Conservation (phyloP, 768 basidiomycete species). For the Lepiota venenata region DNA sequence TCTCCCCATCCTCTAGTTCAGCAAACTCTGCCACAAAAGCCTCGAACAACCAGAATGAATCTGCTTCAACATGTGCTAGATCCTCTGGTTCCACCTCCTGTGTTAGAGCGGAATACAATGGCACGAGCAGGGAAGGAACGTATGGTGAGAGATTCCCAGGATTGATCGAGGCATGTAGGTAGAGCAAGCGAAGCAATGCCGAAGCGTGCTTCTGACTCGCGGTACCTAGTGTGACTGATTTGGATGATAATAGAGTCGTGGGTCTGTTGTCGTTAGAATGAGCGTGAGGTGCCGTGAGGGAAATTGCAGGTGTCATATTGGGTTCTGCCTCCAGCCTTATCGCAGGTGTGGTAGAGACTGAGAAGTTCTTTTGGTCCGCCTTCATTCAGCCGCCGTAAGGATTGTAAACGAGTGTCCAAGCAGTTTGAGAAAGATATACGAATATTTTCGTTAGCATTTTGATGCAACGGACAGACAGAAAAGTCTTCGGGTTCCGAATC, state of each 20-base stretch:
- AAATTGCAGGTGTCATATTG: constrained; percentile 29
- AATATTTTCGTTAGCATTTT: constrained; percentile 39
- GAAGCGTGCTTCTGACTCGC: constrained; percentile 60
- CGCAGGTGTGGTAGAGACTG: constrained; percentile 32
- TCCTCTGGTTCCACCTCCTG: constrained; percentile 63
- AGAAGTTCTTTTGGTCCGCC: constrained; percentile 31
- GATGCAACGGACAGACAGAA: constrained; percentile 47
- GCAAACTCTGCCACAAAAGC: constrained; percentile 68
- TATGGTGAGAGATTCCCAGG: constrained; percentile 68
- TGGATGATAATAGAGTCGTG: constrained; percentile 45
- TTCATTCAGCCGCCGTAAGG: constrained; percentile 32
- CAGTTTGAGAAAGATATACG: constrained; percentile 46
- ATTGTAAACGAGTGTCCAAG: constrained; percentile 50
- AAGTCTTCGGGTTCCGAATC: constrained; percentile 48
- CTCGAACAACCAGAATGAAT: constrained; percentile 82
- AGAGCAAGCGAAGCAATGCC: constrained; percentile 66
- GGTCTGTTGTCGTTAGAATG: constrained; percentile 22
- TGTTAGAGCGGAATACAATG: constrained; percentile 58
- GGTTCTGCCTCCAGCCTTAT: constrained; percentile 31
- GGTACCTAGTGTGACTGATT: constrained; percentile 37
- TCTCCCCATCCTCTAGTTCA: constrained; percentile 70
- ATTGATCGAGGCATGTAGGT: constrained; percentile 68
- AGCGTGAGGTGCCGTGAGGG: constrained; percentile 33
- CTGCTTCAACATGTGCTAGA: constrained; percentile 68
- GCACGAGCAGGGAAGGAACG: constrained; percentile 65